A percentile compares a stretch with the other conserved stretches of the same genome.
phyloP scores from a whole-genome alignment of 345 rosid genomes.

The Rhodomyrtus tomentosa region DNA sequence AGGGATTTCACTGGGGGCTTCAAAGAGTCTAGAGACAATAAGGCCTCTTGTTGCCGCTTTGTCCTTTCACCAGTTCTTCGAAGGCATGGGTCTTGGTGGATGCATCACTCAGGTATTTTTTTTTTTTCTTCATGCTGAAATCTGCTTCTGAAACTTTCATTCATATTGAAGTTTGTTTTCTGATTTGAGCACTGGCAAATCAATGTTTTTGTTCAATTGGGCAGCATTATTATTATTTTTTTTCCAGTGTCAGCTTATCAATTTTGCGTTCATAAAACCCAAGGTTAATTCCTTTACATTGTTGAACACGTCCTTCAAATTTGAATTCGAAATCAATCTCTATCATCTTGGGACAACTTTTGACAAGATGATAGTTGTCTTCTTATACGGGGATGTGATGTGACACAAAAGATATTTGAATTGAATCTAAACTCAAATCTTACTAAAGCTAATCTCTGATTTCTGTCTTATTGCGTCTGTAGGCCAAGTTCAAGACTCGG shows the following conservation, averaged over 20 bases:
- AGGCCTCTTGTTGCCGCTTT: constrained; percentile 47
- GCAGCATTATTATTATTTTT: no score
- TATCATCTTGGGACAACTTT: not conserved
- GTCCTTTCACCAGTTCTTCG: constrained; percentile 66
- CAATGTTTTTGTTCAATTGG: not conserved
- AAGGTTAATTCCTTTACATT: not conserved
- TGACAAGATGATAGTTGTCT: not conserved
- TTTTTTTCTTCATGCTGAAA: no score
- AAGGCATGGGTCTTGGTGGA: constrained; percentile 69
- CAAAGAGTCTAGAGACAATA: constrained; percentile 34
- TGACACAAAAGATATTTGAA: not conserved
- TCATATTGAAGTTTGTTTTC: no score
- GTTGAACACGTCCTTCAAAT: not conserved
- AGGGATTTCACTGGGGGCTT: constrained; percentile 55
- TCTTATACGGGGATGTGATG: not conserved
- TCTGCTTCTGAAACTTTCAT: no score
- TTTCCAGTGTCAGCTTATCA: not conserved
- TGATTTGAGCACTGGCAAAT: no score
- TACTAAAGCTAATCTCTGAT: not conserved
- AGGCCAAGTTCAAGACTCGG: constrained; percentile 23
- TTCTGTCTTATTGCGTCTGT: not conserved
- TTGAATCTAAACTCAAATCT: not conserved
- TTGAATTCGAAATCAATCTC: not conserved
- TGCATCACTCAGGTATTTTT: constrained; percentile 37
- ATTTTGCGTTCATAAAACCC: not conserved